Evolutionary conservation across 805 yeast species (phyloP), one percentile per base, ranked within the genome.

Genomic region (Candida ovalis): DNA sequence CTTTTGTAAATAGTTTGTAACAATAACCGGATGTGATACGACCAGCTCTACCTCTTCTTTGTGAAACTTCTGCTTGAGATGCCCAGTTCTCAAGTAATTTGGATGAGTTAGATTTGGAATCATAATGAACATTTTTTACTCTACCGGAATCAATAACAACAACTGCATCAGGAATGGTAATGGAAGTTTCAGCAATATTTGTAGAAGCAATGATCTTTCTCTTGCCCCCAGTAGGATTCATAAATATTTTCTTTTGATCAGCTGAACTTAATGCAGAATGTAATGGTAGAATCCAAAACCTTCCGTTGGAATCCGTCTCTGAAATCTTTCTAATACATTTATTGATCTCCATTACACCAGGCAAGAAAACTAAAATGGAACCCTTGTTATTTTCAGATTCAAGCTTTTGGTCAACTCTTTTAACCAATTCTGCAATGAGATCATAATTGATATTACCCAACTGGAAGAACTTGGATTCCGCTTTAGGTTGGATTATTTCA

Each of bases 21-120:
- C 97, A 90, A 13, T 73, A 70, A 48, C 99, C 99, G 23, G 74
- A 74, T 32, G 83, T 78, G 12, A 92, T 89, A 78, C 99, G 91
- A 53, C 99, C 99, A n/a, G 97, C 92, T 72, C 99, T 86, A 64
- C 99, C 99, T 64, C 96, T 75, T 69, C 99, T 78, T 67, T 92
- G 99, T 21, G 81, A 78, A 21, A 84, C 84, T 59, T 95, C 96
- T 0, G 98, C 97, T 53, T 78, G 79, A 0, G 98, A 91, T 21
- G 89, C 88, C 89, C 96, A 92, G 3, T 76, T 73, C 58, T 92
- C 97, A 4, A 81, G 73, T 42, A 92, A 73, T 46, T 78, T 78
- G 0, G 94, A 82, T 4, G 90, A 77, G 56, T 86, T 86, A 15
- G 81, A 72, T 33, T 70, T 73, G 0, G 88, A 59, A 61, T 88